These are phyloP conservation scores for Cladosporium cucumerinum DNA, from an alignment of 2,329 filamentous ascomycete genomes.

Conservation along the genomic window DNA sequence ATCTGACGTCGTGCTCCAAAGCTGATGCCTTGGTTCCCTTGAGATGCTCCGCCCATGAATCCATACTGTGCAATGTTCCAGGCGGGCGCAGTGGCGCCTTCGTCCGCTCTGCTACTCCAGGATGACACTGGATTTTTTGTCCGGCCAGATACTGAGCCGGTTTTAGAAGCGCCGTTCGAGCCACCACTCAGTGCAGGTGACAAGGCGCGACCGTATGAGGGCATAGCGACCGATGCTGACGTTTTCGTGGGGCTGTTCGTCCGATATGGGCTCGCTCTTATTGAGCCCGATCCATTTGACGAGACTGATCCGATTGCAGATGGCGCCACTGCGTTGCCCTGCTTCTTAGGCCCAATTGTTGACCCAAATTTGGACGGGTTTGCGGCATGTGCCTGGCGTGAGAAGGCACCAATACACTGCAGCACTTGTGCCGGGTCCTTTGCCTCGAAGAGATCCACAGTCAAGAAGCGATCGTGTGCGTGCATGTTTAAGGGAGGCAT, in stretches of 20 bases:
- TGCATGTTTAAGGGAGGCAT: conserved; percentile 79
- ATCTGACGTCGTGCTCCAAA: conserved; percentile 93
- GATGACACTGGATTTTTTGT: conserved; percentile 66
- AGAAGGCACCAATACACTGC: conserved; percentile 89
- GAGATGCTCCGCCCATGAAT: conserved; percentile 95
- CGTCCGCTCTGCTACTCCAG: conserved; percentile 85
- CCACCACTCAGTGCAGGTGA: conserved; percentile 48
- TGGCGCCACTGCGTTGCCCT: conserved; percentile 43
- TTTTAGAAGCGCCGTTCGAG: conserved; percentile 56
- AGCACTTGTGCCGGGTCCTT: conserved; percentile 96
- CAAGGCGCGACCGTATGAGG: conserved; percentile 35
- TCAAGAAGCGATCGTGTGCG: conserved; percentile 93
- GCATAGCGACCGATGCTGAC: conserved; percentile 29
- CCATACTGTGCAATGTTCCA: conserved; percentile 99
- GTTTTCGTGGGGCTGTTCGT: conserved; percentile 18
- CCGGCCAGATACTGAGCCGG: conserved; percentile 45
- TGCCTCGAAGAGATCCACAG: conserved; percentile 90
- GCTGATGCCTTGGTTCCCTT: conserved; percentile 88
- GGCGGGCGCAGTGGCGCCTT: conserved; percentile 76
- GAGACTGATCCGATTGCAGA: conserved; percentile 21
- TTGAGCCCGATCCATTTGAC: not conserved
- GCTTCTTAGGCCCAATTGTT: conserved; percentile 70
- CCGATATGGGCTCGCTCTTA: not conserved
- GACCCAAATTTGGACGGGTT: conserved; percentile 72
- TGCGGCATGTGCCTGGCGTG: conserved; percentile 72